Percentiles rank a stretch among this genome's conserved stretches.
Conservation (phyloP, 2,329 filamentous ascomycete species). For the Thermoascus crustaceus region DNA sequence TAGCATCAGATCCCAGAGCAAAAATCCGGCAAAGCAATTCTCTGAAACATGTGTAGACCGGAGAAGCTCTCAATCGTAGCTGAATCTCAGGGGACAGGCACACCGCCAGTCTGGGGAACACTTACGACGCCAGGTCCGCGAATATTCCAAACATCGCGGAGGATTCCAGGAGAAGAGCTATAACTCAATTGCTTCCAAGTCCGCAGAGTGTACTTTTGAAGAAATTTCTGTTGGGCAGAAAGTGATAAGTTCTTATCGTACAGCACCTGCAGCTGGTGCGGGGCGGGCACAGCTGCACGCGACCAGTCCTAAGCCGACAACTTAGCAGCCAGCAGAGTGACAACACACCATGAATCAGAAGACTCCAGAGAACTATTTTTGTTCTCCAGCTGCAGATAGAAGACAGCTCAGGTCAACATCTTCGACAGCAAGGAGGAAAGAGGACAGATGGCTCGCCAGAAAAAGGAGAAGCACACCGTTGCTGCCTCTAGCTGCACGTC, state of each 20-base stretch:
- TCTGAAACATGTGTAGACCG: too few relatives aligned
- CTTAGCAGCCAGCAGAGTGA: background rate
- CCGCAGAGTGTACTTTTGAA: background rate
- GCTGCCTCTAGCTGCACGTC: too few relatives aligned
- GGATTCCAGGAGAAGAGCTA: background rate
- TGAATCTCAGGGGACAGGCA: too few relatives aligned
- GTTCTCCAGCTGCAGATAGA: too few relatives aligned
- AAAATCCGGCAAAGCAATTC: background rate
- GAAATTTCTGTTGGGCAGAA: background rate
- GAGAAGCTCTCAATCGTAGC: too few relatives aligned
- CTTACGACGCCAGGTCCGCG: constrained; percentile 69
- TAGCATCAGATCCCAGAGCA: constrained; percentile 9
- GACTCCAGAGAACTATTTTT: too few relatives aligned
- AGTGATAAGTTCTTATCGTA: constrained; percentile 1
- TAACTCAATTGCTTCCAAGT: background rate
- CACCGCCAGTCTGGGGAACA: constrained; percentile 19
- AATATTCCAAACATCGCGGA: constrained; percentile 66
- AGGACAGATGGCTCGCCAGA: too few relatives aligned
- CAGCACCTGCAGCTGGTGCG: background rate
- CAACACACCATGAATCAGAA: background rate
- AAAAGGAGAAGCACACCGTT: too few relatives aligned
- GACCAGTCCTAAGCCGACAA: background rate
- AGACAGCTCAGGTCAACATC: too few relatives aligned
- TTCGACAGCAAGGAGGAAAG: too few relatives aligned
- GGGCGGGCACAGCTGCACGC: background rate